Percentiles rank a stretch among this genome's conserved stretches.
Evolutionary conservation across 129 eudicot species (phyloP).

Genomic region (Escallonia rubra): DNA sequence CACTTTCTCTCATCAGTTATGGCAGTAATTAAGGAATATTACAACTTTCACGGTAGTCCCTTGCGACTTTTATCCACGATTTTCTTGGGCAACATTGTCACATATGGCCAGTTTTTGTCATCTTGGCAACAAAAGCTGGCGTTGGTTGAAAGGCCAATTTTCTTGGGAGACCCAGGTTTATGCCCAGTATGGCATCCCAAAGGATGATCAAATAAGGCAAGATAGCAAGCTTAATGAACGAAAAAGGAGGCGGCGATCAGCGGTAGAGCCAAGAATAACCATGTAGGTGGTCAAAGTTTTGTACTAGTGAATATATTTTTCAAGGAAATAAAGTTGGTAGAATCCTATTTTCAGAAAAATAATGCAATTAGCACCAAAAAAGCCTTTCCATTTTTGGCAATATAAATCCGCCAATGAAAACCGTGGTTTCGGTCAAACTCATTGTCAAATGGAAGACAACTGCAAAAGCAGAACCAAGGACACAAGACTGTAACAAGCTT

Average conservation of each 20-base stretch:
- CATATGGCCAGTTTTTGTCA: conserved; percentile 61
- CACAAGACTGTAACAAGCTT: conserved; percentile 6
- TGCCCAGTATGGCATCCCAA: conserved; percentile 14
- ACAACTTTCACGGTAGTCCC: no score
- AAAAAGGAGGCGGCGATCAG: conserved; percentile 16
- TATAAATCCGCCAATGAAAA: conserved; percentile 4
- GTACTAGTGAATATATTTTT: no score
- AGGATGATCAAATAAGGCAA: conserved; percentile 13
- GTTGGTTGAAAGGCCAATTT: conserved; percentile 67
- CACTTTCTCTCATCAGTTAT: conserved; percentile 39
- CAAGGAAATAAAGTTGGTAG: no score
- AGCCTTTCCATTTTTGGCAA: no score
- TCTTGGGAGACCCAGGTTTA: conserved; percentile 61
- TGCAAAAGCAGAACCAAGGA: conserved; percentile 17
- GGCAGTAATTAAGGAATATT: no score
- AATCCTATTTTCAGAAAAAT: no score
- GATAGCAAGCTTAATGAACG: conserved; percentile 21
- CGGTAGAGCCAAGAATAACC: no score
- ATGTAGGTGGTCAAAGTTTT: no score
- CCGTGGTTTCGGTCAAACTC: conserved; percentile 35
- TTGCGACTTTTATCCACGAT: background rate
- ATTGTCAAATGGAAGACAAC: conserved; percentile 29
- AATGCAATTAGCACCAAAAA: no score
- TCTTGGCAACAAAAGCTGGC: conserved; percentile 58
- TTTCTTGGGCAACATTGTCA: conserved; percentile 37